Base-by-base conservation (phyloP, 2,329 filamentous ascomycete genomes). In the Grosmannia huntii region DNA sequence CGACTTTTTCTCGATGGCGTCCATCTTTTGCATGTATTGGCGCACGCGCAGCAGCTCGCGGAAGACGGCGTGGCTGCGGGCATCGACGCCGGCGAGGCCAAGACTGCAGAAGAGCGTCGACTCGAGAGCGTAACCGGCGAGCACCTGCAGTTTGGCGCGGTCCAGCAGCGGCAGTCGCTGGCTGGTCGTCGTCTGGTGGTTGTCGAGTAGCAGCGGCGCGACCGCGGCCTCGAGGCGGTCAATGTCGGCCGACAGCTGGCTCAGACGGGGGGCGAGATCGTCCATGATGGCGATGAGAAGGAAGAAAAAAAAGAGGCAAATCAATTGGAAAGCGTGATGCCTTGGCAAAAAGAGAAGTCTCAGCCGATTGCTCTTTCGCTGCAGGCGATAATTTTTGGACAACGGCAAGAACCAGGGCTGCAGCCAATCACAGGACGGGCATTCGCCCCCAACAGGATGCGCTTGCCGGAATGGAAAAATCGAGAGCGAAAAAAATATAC, bases 1-100 rank as follows among this genome's bases (percentile, higher is more conserved):
- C 38, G 38, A n/a, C 1, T 81, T 80, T 7, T 76, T 79, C 71
- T 96, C 90, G 3, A 83, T 80, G 16, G 77, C 76, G 68, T 94
- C 89, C 69, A 97, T 92, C 75, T 97, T 99, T 60, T 82, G 83
- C 72, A 96, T 95, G 71, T 97, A 97, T 68, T 90, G 87, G 70
- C 86, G 90, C 57, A 97, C 85, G 59, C 94, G 84, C 60, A 83
- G 86, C 62, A 99, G 80, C 74, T 99, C 94, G 60, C 80, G 80
- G 72, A 90, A 94, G 60, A 99, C 83, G 31, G 89, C 81, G 68
- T 97, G 92, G 56, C 87, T 79, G 69, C 87, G 90, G n/a, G 88
- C 85, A 67, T 96, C 82, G 33, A 85, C 79, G 59, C 87, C 90
- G 64, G 90, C 85, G 10, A 96, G 79, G 61, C 85, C 84, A 25